Conservation (phyloP, 1,139 yeast genomes). For the Lizanozyma gosingica region DNA sequence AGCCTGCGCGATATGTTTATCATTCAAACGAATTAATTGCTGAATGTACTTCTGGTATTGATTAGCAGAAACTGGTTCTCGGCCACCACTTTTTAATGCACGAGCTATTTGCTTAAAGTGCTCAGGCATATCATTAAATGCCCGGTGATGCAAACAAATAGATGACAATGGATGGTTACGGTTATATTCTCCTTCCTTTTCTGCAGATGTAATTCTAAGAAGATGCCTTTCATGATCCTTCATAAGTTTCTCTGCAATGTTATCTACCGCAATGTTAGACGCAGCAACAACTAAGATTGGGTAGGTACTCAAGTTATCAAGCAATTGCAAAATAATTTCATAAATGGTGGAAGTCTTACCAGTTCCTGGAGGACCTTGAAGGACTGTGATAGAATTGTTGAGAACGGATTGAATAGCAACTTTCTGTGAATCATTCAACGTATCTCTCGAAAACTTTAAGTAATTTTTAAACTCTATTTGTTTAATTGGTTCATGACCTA, state of each 20-base stretch:
- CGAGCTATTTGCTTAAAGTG: slow-evolving; percentile 31
- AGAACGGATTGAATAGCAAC: slow-evolving; percentile 60
- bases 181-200: slow-evolving; percentile 55
- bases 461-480: slow-evolving; percentile 50
- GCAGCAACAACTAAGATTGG: slow-evolving; percentile 72
- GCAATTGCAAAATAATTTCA: slow-evolving; percentile 55
- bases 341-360: slow-evolving; percentile 61
- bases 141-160: slow-evolving; percentile 57
- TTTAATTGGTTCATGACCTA: slow-evolving; percentile 53
- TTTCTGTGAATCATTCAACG: slow-evolving; percentile 57
- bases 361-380: slow-evolving; percentile 66
- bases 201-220: slow-evolving; percentile 50
- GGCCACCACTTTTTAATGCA: slow-evolving; percentile 32
- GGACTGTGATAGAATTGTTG: slow-evolving; percentile 55
- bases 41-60: slow-evolving; percentile 42
- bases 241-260: slow-evolving; percentile 61
- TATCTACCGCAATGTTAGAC: slow-evolving; percentile 68
- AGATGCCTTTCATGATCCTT: slow-evolving; percentile 42
- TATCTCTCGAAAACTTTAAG: slow-evolving; percentile 37
- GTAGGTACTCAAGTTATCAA: slow-evolving; percentile 44
- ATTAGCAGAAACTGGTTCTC: slow-evolving; percentile 23
- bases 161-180: slow-evolving; percentile 45
- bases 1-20: slow-evolving; percentile 50
- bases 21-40: slow-evolving; percentile 34
- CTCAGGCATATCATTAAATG: slow-evolving; percentile 40